Base-by-base conservation (phyloP, 139 green algal species). In the Coccomyxa sp. region DNA sequence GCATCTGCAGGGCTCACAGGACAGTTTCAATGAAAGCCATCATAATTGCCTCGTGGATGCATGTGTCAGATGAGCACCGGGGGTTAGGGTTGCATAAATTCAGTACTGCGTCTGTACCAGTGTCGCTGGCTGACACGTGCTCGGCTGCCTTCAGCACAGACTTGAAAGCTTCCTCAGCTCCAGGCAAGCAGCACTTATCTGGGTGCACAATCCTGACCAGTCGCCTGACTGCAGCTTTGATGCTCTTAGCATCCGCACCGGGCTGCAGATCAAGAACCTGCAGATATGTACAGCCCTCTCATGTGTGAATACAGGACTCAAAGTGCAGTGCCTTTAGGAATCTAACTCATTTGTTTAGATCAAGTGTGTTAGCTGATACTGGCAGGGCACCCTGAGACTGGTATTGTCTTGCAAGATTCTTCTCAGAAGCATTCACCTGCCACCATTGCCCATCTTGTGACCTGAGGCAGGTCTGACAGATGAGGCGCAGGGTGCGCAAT, bases 101-200 rank as follows among this genome's bases (percentile, higher is more conserved):
- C 54, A 34, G 31, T 10, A 24, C 70, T 6, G 37, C 22, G 18
- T 22, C 50, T 35, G 29, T 22, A 8, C n/a, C n/a, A n/a, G n/a
- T n/a, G n/a, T n/a, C n/a, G n/a, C n/a, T n/a, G 27, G 64, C 10
- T 37, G 75, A 79, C 29, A 31, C 27, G 5, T 40, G 27, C 27
- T 73, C 27, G 34, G 75, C 75, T 12, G 39, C 75, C 33, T 54
- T 29, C 58, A 39, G 40, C 55, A 79, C 12, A 37, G 70, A 29
- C 55, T 79, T 79, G 75, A 79, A 79, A 1, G 75, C 76, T 22
- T 74, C 76, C 35, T 75, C 76, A 41, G 76, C 39, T 34, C 38
- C 39, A 9, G 44, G 36, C 31, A 81, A 16, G 33, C 37, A 27
- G 31, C 76, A 81, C 39, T 81, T 81, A 69, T 81, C 76, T n/a